phyloP scores from a whole-genome alignment of 768 basidiomycete genomes.

The Kwoniella europaea region DNA sequence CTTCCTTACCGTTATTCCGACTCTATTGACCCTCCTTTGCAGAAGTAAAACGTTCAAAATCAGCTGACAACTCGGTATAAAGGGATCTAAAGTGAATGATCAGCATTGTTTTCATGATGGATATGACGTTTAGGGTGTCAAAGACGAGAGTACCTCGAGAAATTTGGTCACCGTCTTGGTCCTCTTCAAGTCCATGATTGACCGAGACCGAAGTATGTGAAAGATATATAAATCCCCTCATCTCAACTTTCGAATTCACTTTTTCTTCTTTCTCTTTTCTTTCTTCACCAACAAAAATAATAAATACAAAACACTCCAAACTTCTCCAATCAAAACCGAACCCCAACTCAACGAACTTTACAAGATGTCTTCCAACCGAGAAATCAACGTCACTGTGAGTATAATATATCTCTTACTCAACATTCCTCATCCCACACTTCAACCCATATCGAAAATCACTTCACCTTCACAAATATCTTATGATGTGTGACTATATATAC shows the following conservation, averaged over 20 bases:
- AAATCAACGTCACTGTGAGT: constrained; percentile 23
- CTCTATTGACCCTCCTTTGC: constrained; percentile 8
- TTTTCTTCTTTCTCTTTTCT: constrained; percentile 23
- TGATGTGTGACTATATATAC: not conserved
- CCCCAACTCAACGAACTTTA: not conserved
- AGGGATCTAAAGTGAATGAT: not conserved
- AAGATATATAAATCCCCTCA: constrained; percentile 21
- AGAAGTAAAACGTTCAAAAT: not conserved
- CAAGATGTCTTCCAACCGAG: constrained; percentile 17
- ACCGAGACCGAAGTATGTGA: constrained; percentile 1
- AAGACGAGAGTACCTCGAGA: not conserved
- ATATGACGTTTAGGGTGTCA: constrained; percentile 7
- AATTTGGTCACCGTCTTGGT: not conserved
- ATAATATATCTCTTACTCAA: not conserved
- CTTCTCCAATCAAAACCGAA: not conserved
- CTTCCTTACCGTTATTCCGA: not conserved
- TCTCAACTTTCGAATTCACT: not conserved
- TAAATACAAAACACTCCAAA: not conserved
- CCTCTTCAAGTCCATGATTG: not conserved
- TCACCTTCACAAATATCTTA: not conserved
- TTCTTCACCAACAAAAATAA: constrained; percentile 20
- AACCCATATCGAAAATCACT: not conserved
- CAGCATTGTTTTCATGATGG: not conserved
- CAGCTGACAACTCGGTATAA: constrained; percentile 1
- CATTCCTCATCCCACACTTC: not conserved